Conservation (phyloP, 164 flowering plant genomes). For the Protea cynaroides region DNA sequence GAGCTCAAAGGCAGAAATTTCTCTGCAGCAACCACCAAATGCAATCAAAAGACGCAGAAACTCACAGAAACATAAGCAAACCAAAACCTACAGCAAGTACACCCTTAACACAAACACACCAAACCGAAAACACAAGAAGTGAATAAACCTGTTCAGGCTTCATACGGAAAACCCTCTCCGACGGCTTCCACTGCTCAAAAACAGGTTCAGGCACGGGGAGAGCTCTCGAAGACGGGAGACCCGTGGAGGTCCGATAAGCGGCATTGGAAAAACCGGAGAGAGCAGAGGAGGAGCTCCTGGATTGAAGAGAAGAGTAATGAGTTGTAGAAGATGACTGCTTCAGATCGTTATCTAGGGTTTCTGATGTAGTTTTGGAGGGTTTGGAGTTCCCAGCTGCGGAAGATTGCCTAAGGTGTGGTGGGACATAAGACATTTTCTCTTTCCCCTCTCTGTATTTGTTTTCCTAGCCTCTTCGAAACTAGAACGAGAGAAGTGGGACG, state of each 20-base stretch:
- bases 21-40: too few species aligned
- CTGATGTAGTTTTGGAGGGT: slow-evolving; percentile 6
- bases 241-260: slow-evolving; percentile 18
- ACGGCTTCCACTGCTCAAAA: slow-evolving; percentile 36
- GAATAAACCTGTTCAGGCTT: slow-evolving; percentile 29
- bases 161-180: slow-evolving; percentile 30
- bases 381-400: slow-evolving; percentile 4
- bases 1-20: too few species aligned
- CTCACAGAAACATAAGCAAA: too few species aligned
- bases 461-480: too few species aligned
- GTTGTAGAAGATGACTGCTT: slow-evolving; percentile 8
- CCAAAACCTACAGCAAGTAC: neutral
- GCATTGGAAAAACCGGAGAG: slow-evolving; percentile 9
- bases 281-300: slow-evolving; percentile 10
- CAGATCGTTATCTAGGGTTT: slow-evolving; percentile 15
- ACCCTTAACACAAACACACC: neutral
- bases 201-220: slow-evolving; percentile 24
- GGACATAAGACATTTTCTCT: too few species aligned
- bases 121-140: neutral
- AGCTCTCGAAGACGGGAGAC: slow-evolving; percentile 7
- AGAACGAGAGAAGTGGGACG: too few species aligned
- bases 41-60: too few species aligned
- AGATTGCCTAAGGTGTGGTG: neutral
- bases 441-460: too few species aligned
- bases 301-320: slow-evolving; percentile 3